These are phyloP conservation scores for Blastobotrys arbuscula DNA, from an alignment of 1,139 yeast genomes.

Conservation along the genomic window DNA sequence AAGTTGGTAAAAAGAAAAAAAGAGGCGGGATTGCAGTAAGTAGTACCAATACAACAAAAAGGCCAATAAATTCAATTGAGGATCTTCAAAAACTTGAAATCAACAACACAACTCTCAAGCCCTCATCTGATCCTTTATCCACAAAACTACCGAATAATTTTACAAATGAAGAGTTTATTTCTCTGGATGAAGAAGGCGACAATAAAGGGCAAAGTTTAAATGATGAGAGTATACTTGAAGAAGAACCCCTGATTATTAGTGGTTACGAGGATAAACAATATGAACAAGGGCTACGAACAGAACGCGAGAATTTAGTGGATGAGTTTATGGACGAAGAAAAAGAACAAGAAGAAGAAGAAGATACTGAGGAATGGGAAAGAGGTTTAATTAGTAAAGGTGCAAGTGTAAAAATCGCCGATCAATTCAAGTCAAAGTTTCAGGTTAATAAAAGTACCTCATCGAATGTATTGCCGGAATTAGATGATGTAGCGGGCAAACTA, in stretches of 20 bases:
- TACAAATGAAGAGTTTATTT: slow-evolving; percentile 2
- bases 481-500: slow-evolving; percentile 7
- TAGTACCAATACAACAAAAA: not conserved
- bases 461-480: slow-evolving; percentile 8
- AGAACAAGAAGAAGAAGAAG: slow-evolving; percentile 18
- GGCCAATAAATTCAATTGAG: not conserved
- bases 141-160: not conserved
- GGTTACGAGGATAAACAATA: too few species aligned
- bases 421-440: not conserved
- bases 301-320: slow-evolving; percentile 26
- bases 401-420: not conserved
- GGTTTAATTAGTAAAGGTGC: slow-evolving; percentile 16
- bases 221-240: slow-evolving; percentile 29
- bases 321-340: slow-evolving; percentile 34
- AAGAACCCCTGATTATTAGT: too few species aligned
- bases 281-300: slow-evolving; percentile 30
- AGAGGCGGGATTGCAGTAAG: not conserved
- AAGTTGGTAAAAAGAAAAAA: not conserved
- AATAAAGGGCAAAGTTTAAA: not conserved
- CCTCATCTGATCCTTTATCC: too few species aligned
- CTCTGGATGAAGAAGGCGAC: not conserved
- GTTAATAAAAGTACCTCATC: not conserved
- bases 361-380: slow-evolving; percentile 17
- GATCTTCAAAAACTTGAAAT: not conserved
- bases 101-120: too few species aligned